These are phyloP conservation scores for Cryphonectria japonica DNA, from an alignment of 2,329 filamentous ascomycete species.

Conservation along the genomic window DNA sequence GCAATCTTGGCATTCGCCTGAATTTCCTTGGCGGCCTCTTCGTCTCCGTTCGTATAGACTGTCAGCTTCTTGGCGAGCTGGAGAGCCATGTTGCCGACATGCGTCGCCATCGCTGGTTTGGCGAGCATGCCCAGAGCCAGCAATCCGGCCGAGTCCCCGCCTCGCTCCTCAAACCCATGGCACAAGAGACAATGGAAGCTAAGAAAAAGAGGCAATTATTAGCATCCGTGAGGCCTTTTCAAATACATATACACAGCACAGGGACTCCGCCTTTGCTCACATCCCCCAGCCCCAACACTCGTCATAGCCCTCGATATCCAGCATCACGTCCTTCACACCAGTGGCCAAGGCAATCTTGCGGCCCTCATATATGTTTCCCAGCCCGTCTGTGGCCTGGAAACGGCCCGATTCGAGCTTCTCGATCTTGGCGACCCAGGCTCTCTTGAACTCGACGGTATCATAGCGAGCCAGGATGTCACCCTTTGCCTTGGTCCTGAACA, in stretches of 20 bases:
- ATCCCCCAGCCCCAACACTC: constrained; percentile 59
- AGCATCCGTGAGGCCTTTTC: background rate
- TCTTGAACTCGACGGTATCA: constrained; percentile 38
- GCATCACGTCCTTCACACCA: constrained; percentile 55
- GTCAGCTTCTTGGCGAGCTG: constrained; percentile 23
- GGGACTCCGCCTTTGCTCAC: constrained; percentile 38
- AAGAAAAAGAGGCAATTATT: no score
- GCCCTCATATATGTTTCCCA: constrained; percentile 49
- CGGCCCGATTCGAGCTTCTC: constrained; percentile 24
- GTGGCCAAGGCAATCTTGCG: constrained; percentile 59
- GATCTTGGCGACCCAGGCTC: constrained; percentile 35
- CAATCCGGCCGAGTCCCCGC: constrained; percentile 48
- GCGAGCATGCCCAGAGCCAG: constrained; percentile 8
- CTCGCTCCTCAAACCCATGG: constrained; percentile 62
- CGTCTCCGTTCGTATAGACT: constrained; percentile 27
- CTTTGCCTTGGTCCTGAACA: constrained; percentile 41
- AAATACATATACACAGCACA: background rate
- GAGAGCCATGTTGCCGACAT: constrained; percentile 19
- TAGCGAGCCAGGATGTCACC: constrained; percentile 42
- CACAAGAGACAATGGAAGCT: constrained; percentile 55
- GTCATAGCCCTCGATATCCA: constrained; percentile 55
- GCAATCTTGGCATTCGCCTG: constrained; percentile 6
- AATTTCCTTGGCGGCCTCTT: constrained; percentile 1
- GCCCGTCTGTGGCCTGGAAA: constrained; percentile 40
- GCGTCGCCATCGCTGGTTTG: background rate